Evolutionary conservation across 1,284 basidiomycete genomes (phyloP), one percentile per base, ranked within the genome.

Genomic region (Tylopilus sp.): DNA sequence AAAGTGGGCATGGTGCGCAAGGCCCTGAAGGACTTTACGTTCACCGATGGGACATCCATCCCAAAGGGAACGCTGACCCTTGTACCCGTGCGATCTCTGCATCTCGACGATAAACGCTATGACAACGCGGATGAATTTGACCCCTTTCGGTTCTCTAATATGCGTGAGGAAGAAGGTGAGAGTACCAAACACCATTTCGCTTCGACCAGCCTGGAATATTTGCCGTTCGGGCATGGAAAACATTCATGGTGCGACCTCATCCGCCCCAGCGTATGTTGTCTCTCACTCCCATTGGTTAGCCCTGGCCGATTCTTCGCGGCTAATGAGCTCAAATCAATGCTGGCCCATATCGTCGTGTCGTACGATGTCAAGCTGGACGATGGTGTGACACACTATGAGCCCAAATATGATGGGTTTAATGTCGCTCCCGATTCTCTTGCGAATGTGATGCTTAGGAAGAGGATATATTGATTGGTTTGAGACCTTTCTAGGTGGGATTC

Each of bases 11-110:
- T 81, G 68, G 41, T 19, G 4, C 81, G 83, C 58, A 74, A 70
- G 49, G 79, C 77, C 13, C 79, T 77, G 47, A 49, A 49, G 24
- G 47, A 49, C n/a, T 49, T 49, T 63, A 80, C 76, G 1, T 81
- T 84, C 67, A 80, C 80, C 4, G 80, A 84, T 60, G 84, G 84
- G 1, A 80, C 79, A 0, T 69, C 74, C 32, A 53, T 86, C 6
- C 84, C 83, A 2, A 71, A 74, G 29, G 82, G 82, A 3, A 66
- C 75, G 1, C 53, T 61, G 5, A 44, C 82, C 39, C 56, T 65
- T 9, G 69, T 72, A 29, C 69, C 79, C 0, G 16, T 64, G 1
- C 44, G 52, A 15, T 49, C 73, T 0, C 56, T 69, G 10, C 81
- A 81, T 47, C 71, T 52, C n/a, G 74, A 81, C 47, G 62, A 63